Evolutionary conservation across 2,329 filamentous ascomycete species (phyloP).

Genomic region (Eurotiales sp.): DNA sequence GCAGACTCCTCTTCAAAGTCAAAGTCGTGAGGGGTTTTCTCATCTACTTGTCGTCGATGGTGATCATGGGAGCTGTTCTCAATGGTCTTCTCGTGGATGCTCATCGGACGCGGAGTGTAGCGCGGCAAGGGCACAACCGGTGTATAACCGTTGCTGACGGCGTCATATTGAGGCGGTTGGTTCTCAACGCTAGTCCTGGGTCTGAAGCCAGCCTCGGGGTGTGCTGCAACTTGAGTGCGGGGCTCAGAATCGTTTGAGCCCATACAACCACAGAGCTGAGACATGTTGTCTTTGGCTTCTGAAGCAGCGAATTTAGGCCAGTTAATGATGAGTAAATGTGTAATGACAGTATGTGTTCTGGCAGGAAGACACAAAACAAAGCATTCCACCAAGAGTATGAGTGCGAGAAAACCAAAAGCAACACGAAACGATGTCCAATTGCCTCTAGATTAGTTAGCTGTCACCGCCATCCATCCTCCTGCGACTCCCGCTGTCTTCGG

Average conservation of each 20-base stretch:
- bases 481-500: not conserved
- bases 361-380: too few relatives aligned
- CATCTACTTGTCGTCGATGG: slow-evolving; percentile 26
- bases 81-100: slow-evolving; percentile 38
- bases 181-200: not conserved
- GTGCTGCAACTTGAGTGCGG: slow-evolving; percentile 8
- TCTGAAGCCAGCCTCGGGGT: slow-evolving; percentile 13
- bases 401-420: too few relatives aligned
- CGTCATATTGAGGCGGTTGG: slow-evolving; percentile 14
- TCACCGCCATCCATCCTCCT: not conserved
- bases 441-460: not conserved
- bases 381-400: too few relatives aligned
- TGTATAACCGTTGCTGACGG: slow-evolving; percentile 28
- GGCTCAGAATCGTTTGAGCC: slow-evolving; percentile 1
- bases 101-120: slow-evolving; percentile 39
- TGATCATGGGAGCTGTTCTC: slow-evolving; percentile 24
- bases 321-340: not conserved
- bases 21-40: slow-evolving; percentile 29
- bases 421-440: too few relatives aligned
- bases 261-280: slow-evolving; percentile 14
- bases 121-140: slow-evolving; percentile 35
- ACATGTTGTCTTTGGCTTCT: slow-evolving; percentile 18
- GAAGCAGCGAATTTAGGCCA: not conserved
- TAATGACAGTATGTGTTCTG: too few relatives aligned
- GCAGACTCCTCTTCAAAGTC: slow-evolving; percentile 17